Evolutionary conservation across 1,284 basidiomycete species (phyloP).

Genomic region (Ustilago cynodontis): DNA sequence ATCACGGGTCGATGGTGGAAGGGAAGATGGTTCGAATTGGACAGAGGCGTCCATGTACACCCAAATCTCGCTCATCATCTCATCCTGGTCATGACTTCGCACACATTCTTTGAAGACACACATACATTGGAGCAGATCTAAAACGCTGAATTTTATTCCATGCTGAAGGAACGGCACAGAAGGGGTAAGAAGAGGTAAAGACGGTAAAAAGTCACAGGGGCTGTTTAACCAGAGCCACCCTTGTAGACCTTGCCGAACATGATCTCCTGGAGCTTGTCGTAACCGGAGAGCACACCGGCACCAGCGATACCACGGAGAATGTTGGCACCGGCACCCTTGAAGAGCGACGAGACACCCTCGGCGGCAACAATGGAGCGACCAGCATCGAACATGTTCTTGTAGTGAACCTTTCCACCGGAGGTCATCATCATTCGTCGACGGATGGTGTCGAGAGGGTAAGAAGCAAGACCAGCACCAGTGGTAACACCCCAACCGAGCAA

Average conservation of each 20-base stretch:
- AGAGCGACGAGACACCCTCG: constrained; percentile 86
- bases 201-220: background rate
- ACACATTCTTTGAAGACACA: background rate
- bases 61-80: background rate
- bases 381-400: constrained; percentile 75
- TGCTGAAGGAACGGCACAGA: constrained; percentile 29
- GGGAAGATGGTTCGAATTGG: background rate
- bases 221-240: constrained; percentile 56
- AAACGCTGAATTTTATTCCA: constrained; percentile 47
- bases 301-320: constrained; percentile 98
- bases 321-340: constrained; percentile 85
- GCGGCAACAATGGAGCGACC: constrained; percentile 82
- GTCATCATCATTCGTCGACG: constrained; percentile 71
- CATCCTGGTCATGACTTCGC: background rate
- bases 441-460: constrained; percentile 70
- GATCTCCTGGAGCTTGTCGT: constrained; percentile 82
- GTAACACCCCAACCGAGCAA: constrained; percentile 70
- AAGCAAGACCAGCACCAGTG: constrained; percentile 70
- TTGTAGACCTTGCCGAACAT: constrained; percentile 71
- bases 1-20: background rate
- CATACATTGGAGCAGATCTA: constrained; percentile 31
- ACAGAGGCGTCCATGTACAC: too few species aligned
- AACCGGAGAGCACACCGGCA: constrained; percentile 91
- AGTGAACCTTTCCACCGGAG: constrained; percentile 68
- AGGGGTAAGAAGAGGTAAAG: constrained; percentile 8